These are phyloP conservation scores for Citrus unshiu DNA, from an alignment of 345 rosid genomes.

Conservation along the genomic window DNA sequence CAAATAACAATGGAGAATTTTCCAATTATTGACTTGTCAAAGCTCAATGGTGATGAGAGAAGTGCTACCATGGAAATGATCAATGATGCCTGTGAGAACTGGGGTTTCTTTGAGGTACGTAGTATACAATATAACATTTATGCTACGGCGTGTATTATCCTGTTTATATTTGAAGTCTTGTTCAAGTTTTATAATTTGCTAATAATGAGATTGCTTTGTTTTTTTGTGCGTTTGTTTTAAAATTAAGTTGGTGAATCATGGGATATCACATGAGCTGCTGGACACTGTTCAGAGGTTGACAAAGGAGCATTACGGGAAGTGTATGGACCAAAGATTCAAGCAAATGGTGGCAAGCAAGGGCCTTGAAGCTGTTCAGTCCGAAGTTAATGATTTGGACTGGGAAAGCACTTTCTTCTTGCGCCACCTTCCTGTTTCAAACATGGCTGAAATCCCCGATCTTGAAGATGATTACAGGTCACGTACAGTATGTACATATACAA, in stretches of 20 bases:
- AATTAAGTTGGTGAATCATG: slow-evolving; percentile 65
- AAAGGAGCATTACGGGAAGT: slow-evolving; percentile 61
- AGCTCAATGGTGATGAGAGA: slow-evolving; percentile 61
- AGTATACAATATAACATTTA: not conserved
- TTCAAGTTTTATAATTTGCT: not conserved
- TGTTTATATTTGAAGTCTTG: not conserved
- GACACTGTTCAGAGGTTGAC: slow-evolving; percentile 65
- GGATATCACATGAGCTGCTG: slow-evolving; percentile 60
- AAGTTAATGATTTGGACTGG: slow-evolving; percentile 68
- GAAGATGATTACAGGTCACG: slow-evolving; percentile 44
- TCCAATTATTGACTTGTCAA: slow-evolving; percentile 62
- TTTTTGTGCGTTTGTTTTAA: not conserved
- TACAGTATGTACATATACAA: not conserved
- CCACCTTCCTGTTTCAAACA: slow-evolving; percentile 62
- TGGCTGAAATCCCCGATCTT: slow-evolving; percentile 56
- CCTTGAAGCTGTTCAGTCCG: slow-evolving; percentile 47
- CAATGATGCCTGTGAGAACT: slow-evolving; percentile 70
- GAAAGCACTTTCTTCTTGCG: slow-evolving; percentile 73
- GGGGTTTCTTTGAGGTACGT: slow-evolving; percentile 86
- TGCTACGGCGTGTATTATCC: not conserved
- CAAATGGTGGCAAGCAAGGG: slow-evolving; percentile 61
- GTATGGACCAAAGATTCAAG: slow-evolving; percentile 63
- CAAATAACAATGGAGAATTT: slow-evolving; percentile 43
- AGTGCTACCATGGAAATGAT: slow-evolving; percentile 51
- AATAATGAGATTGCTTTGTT: not conserved